Evolutionary conservation across 2,329 filamentous ascomycete species (phyloP).

Genomic region (Fusarium verrucosum): DNA sequence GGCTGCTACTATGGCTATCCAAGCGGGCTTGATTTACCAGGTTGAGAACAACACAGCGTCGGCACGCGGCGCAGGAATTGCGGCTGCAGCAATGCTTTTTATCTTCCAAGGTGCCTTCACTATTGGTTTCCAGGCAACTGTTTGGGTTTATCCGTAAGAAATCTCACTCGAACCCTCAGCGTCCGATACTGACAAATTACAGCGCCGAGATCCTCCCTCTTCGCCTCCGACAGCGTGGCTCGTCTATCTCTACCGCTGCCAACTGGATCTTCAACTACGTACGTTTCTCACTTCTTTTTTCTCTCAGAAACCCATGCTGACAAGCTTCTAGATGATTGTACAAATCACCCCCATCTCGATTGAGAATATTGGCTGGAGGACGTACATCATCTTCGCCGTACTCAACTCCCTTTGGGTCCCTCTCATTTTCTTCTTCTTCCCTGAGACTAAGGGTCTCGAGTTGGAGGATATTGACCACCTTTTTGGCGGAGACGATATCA

Average conservation of each 20-base stretch:
- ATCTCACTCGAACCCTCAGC: accelerated
- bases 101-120: constrained; percentile 54
- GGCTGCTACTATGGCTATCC: constrained; percentile 54
- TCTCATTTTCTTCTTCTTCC: constrained; percentile 56
- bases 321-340: constrained; percentile 9
- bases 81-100: constrained; percentile 54
- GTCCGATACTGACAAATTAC: neutral
- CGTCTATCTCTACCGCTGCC: constrained; percentile 47
- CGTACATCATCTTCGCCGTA: constrained; percentile 61
- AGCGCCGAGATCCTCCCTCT: constrained; percentile 49
- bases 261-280: constrained; percentile 51
- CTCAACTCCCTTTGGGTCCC: constrained; percentile 44
- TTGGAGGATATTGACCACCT: constrained; percentile 58
- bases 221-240: constrained; percentile 45
- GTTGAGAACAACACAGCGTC: constrained; percentile 49
- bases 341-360: constrained; percentile 38
- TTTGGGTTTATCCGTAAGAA: constrained; percentile 48
- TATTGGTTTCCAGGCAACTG: constrained; percentile 50
- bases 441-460: constrained; percentile 57
- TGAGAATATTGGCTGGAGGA: constrained; percentile 57
- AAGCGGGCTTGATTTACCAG: constrained; percentile 53
- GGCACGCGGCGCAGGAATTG: constrained; percentile 49
- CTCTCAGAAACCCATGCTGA: neutral
- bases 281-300: constrained; percentile 9
- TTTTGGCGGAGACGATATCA: constrained; percentile 26